Evolutionary conservation across 495 filamentous ascomycete genomes (phyloP), one percentile per base, ranked within the genome.

Genomic region (Chaetomium fimeti): DNA sequence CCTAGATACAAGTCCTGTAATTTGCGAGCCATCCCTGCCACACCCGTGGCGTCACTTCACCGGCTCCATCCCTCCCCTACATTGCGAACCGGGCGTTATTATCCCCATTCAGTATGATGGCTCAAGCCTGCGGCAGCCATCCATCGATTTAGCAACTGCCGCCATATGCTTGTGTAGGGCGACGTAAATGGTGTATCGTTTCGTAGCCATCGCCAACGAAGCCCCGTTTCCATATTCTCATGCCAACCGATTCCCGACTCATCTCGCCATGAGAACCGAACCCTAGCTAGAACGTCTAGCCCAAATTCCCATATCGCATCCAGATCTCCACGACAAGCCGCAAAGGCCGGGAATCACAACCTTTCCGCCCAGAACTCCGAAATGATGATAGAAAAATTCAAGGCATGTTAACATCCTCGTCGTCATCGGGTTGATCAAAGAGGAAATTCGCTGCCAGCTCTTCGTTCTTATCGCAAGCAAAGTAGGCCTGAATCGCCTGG

Each of bases 401-500:
- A 68, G 72, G 73, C 52, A 62, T 57, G 47, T 74, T 73, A 4
- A 72, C 68, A 8, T 74, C 69, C 16, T 92, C 89, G 40, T 89
- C 88, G 32, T 98, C 94, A 63, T 94, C 91, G 1, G 93, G 92
- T 74, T 97, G 91, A 68, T 98, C 94, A 72, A 98, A 98, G 59
- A 98, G 82, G 78, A 97, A 97, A 73, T 98, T 98, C 36, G 94
- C 94, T 4, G 94, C 93, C 42, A 98, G 81, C 74, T 98, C 94
- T 77, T 98, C 94, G 75, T 98, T 97, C 83, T 98, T 98, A 77
- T 98, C 94, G 75, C 94, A 98, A 8, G 94, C 94, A 74, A 98
- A 98, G 79, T 98, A 98, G 15, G 94, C 94, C 80, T 98, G 94
- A 73, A 98, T 96, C 49, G 93, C 95, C 68, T 89, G 84, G 69